Conservation (phyloP, 331 rosid species). For the Quercus tomentella region DNA sequence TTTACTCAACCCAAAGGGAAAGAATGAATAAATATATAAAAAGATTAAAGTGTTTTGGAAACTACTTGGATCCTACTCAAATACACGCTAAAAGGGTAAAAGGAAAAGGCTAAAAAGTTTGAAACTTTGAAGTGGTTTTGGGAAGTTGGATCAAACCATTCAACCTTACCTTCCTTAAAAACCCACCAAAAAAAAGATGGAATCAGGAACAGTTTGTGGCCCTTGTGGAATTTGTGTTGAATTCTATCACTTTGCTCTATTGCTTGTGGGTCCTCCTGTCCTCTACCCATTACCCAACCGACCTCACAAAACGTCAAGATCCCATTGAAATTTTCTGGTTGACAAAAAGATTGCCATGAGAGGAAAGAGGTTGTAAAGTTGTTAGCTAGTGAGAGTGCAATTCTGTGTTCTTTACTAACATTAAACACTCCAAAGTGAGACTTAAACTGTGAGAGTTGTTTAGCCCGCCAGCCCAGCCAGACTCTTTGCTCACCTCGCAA, state of each 20-base stretch:
- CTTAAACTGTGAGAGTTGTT: too few species aligned
- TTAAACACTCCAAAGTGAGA: neutral
- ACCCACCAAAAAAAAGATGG: slow-evolving; percentile 28
- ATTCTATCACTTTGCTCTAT: slow-evolving; percentile 18
- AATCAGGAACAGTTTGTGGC: slow-evolving; percentile 20
- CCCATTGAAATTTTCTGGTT: slow-evolving; percentile 29
- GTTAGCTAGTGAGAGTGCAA: neutral
- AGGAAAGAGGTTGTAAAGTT: neutral
- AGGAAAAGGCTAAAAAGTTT: slow-evolving; percentile 12
- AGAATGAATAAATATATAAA: neutral
- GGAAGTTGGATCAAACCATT: neutral
- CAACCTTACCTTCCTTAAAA: slow-evolving; percentile 17
- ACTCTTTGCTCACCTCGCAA: neutral
- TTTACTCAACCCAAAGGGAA: too few species aligned
- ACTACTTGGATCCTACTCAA: slow-evolving; percentile 59
- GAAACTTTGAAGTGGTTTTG: slow-evolving; percentile 15
- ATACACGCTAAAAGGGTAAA: slow-evolving; percentile 27
- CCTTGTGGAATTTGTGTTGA: slow-evolving; percentile 8
- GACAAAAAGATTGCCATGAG: slow-evolving; percentile 33
- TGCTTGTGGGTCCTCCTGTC: slow-evolving; percentile 44
- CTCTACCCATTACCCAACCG: slow-evolving; percentile 27
- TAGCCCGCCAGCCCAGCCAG: neutral
- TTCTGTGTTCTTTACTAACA: neutral
- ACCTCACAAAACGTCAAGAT: slow-evolving; percentile 42
- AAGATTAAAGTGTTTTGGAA: slow-evolving; percentile 20